A percentile compares a stretch with the other conserved stretches of the same genome.
Conservation (phyloP, 352 stramenopile species). For the Phytophthora sojae region DNA sequence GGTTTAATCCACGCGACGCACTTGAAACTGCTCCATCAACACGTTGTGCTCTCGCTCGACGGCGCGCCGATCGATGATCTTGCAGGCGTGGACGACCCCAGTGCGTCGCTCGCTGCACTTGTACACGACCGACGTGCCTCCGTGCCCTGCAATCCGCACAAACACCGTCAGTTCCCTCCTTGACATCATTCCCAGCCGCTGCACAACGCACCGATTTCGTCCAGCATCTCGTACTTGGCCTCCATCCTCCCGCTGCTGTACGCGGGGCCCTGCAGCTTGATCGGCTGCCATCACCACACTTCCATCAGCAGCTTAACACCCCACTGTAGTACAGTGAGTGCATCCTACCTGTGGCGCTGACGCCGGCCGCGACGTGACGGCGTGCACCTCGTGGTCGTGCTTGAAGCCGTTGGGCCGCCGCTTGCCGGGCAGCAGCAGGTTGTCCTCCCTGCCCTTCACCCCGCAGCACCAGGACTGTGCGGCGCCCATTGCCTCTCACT, state of each 20-base stretch:
- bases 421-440: slow-evolving; percentile 49
- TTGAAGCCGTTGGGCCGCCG: slow-evolving; percentile 55
- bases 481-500: slow-evolving; percentile 42
- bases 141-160: slow-evolving; percentile 56
- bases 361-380: slow-evolving; percentile 25
- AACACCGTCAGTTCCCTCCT: neutral
- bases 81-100: slow-evolving; percentile 73
- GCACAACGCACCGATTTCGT: slow-evolving; percentile 74
- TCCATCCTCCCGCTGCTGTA: slow-evolving; percentile 82
- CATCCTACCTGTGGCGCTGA: slow-evolving; percentile 48
- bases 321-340: neutral
- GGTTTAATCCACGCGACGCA: slow-evolving; percentile 24
- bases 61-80: slow-evolving; percentile 88
- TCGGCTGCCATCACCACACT: slow-evolving; percentile 47
- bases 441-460: slow-evolving; percentile 41
- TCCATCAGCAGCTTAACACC: neutral
- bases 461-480: slow-evolving; percentile 68
- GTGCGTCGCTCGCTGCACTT: slow-evolving; percentile 74
- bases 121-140: slow-evolving; percentile 88
- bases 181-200: neutral
- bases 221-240: slow-evolving; percentile 85
- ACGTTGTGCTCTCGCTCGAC: slow-evolving; percentile 81
- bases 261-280: slow-evolving; percentile 71
- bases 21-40: slow-evolving; percentile 89
- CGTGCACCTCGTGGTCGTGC: slow-evolving; percentile 42